Conservation (phyloP, 352 stramenopile species). For the Globisporangium camurandrum region DNA sequence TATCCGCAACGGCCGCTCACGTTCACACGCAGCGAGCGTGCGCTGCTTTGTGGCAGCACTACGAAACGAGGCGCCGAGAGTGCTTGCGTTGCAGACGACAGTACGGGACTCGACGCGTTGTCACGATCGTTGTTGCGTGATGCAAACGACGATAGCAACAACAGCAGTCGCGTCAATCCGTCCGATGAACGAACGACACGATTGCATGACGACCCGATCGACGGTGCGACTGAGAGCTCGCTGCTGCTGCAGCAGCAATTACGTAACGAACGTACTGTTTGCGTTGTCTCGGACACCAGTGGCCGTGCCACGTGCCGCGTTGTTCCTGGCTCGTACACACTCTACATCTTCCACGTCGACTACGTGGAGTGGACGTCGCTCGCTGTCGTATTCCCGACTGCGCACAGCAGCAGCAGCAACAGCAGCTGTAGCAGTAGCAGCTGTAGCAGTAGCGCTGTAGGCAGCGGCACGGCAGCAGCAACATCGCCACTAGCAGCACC, state of each 20-base stretch:
- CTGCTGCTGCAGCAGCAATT: constrained; percentile 1
- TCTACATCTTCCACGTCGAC: constrained; percentile 67
- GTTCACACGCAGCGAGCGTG: constrained; percentile 39
- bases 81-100: constrained; percentile 14
- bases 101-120: too few species aligned
- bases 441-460: too few species aligned
- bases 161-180: neutral
- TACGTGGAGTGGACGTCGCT: constrained; percentile 70
- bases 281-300: constrained; percentile 30
- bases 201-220: too few species aligned
- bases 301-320: constrained; percentile 32
- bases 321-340: constrained; percentile 47
- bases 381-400: constrained; percentile 40
- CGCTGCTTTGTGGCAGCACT: constrained; percentile 23
- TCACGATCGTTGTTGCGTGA: neutral
- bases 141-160: neutral
- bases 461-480: constrained; percentile 18
- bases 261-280: constrained; percentile 8
- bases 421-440: too few species aligned
- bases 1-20: constrained; percentile 22
- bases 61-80: constrained; percentile 15
- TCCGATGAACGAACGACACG: too few species aligned
- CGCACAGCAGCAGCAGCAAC: constrained; percentile 25
- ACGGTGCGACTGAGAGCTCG: neutral
- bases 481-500: constrained; percentile 14